Base-by-base conservation (phyloP, 805 yeast genomes). In the Peterozyma toletana region DNA sequence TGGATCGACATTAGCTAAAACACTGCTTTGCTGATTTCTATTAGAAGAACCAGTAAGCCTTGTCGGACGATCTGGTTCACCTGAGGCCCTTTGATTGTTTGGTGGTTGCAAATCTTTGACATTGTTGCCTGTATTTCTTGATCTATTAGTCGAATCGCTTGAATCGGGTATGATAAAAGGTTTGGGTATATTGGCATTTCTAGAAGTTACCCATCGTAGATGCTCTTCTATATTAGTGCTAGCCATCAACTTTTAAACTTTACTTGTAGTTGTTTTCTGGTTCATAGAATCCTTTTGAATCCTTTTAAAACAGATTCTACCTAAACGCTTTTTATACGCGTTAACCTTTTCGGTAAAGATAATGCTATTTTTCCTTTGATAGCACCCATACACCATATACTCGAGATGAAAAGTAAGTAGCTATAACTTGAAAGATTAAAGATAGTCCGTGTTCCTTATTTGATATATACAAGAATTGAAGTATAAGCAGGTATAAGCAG, bases 161-260 rank as follows among this genome's bases (percentile, higher is more conserved):
- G 27, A 7, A 5, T 4, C 7, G 4, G 27, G 27, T 5, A 21
- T 21, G 4, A 21, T 21, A 7, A 21, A 21, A 21, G 27, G 27
- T 21, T 21, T 31, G 15, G 48, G 48, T 15, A 45, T 45, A 35
- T 45, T 41, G 13, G 45, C 38, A 15, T 33, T 41, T 2, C 31
- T 31, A 6, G 42, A 31, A 11, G 13, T 35, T 9, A 45, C 31
- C 48, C 48, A 45, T 21, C 11, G 31, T 11, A 35, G 31, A 17
- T 45, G 48, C 21, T 33, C 31, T 15, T 29, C 15, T 11, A 45
- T 9, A 33, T 45, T 45, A 15, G 33, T 45, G 35, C 33, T 38
- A 31, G 30, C 48, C 45, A 45, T 39, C 39, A 11, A 10, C n/a
- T 11, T 5, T 11, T 37, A 21, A 11, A 21, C 7, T 13, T 5